These are phyloP conservation scores for Aciculosporium take DNA, from an alignment of 2,329 filamentous ascomycete species.

Conservation along the genomic window DNA sequence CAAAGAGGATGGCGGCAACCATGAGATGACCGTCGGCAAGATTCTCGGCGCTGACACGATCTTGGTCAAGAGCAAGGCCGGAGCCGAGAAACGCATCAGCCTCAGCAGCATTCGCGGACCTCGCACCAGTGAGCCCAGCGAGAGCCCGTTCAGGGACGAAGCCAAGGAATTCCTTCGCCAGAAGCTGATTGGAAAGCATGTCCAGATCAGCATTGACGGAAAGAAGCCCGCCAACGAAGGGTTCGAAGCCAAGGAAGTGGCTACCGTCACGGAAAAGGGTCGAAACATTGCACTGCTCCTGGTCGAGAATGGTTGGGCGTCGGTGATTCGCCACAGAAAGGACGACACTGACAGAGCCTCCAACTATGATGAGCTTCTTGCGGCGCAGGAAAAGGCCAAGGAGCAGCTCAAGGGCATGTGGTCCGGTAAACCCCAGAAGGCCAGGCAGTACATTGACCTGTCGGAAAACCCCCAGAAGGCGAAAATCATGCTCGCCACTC, in stretches of 20 bases:
- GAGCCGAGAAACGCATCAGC: conserved; percentile 76
- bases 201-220: conserved; percentile 77
- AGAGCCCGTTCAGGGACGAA: conserved; percentile 78
- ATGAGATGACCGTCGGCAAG: conserved; percentile 73
- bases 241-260: conserved; percentile 90
- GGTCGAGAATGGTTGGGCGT: conserved; percentile 86
- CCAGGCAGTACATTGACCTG: conserved; percentile 73
- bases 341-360: conserved; percentile 89
- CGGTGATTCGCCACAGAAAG: conserved; percentile 86
- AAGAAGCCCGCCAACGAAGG: conserved; percentile 79
- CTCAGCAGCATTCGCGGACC: conserved; percentile 88
- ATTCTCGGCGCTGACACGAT: conserved; percentile 82
- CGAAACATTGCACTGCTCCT: conserved; percentile 76
- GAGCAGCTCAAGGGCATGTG: conserved; percentile 88
- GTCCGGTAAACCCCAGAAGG: conserved; percentile 75
- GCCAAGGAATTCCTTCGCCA: conserved; percentile 94
- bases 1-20: conserved; percentile 50
- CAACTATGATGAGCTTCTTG: conserved; percentile 80
- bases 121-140: conserved; percentile 73
- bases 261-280: conserved; percentile 67
- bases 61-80: conserved; percentile 70
- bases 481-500: conserved; percentile 77
- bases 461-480: conserved; percentile 90
- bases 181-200: conserved; percentile 89
- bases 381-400: conserved; percentile 70